Evolutionary conservation across 768 basidiomycete genomes (phyloP), one percentile per base, ranked within the genome.

Genomic region (Russula compacta): DNA sequence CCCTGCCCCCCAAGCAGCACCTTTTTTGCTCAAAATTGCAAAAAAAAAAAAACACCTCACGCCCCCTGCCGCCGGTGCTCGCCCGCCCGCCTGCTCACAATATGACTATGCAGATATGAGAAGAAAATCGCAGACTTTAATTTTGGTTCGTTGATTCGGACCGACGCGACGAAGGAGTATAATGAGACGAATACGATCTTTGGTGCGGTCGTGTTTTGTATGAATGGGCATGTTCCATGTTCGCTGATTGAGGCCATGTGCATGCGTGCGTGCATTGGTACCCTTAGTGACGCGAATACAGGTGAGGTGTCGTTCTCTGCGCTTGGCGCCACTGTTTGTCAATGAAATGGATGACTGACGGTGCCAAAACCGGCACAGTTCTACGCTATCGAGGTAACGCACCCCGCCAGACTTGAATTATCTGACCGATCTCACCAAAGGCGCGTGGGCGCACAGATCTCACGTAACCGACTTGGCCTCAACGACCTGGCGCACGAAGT

Each of bases 111-210:
- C n/a, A 91, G 91, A 60, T 97, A 95, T 75, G 89, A 95, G 75
- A 85, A 88, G 60, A 89, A 87, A 69, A 78, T 98, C 56, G 87
- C 89, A 69, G 93, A 98, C 66, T 92, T 88, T 75, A 98, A 98
- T 79, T 98, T 98, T 74, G 97, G 97, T 19, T 98, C 92, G 2
- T 77, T 99, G 66, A 87, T 99, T 65, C 83, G 97, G 53, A 86
- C 82, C 50, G 83, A 97, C 69, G 81, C 87, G 40, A 77, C 76
- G 51, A 78, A 82, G 58, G 92, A 95, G 70, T 99, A 98, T 72
- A 84, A 82, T 11, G 89, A 98, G 77, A 81, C 78, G 36, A 99
- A 98, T 76, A 90, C 93, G 6, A 95, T 98, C 65, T 94, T 99
- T 69, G 95, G 94, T 89, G 69, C 19, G 81, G 70, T 32, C 55